These are phyloP conservation scores for Porphyrellus cyaneotinctus DNA, from an alignment of 768 basidiomycete species.

Conservation along the genomic window DNA sequence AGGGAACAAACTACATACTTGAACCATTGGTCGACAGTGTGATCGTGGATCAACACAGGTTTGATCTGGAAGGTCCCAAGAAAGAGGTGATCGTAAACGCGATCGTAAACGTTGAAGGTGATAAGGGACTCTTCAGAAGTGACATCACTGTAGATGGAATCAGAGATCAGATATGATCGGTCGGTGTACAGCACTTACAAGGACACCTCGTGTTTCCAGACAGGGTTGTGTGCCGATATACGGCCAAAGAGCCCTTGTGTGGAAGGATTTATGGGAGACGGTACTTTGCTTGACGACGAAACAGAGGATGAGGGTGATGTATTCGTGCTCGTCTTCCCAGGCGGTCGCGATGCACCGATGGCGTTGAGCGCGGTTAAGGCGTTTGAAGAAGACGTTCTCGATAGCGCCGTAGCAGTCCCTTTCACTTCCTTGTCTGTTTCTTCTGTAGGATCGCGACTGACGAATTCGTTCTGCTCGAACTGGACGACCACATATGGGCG, in stretches of 20 bases:
- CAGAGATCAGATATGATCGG: conserved; percentile 16
- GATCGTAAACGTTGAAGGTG: conserved; percentile 90
- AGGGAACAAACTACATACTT: conserved; percentile 54
- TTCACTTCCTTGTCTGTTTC: conserved; percentile 88
- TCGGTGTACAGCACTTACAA: conserved; percentile 62
- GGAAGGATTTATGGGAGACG: conserved; percentile 26
- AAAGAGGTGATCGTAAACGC: conserved; percentile 79
- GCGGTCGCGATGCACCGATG: conserved; percentile 47
- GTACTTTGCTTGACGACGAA: conserved; percentile 37
- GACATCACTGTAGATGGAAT: conserved; percentile 67
- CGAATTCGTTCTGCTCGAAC: conserved; percentile 99
- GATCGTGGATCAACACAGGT: conserved; percentile 86
- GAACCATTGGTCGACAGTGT: conserved; percentile 96
- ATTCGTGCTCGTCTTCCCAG: conserved; percentile 40
- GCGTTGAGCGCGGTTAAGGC: conserved; percentile 66
- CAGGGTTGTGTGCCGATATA: conserved; percentile 78
- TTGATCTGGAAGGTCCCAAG: conserved; percentile 89
- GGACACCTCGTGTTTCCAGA: conserved; percentile 98
- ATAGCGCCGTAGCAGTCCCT: conserved; percentile 61
- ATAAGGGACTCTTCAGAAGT: conserved; percentile 82
- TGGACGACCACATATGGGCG: conserved; percentile 94
- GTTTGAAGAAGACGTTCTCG: conserved; percentile 54
- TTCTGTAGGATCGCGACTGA: conserved; percentile 83
- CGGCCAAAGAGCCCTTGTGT: conserved; percentile 56
- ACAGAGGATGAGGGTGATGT: conserved; percentile 43